phyloP scores from a whole-genome alignment of 768 basidiomycete species.

The Podaxis sp. region DNA sequence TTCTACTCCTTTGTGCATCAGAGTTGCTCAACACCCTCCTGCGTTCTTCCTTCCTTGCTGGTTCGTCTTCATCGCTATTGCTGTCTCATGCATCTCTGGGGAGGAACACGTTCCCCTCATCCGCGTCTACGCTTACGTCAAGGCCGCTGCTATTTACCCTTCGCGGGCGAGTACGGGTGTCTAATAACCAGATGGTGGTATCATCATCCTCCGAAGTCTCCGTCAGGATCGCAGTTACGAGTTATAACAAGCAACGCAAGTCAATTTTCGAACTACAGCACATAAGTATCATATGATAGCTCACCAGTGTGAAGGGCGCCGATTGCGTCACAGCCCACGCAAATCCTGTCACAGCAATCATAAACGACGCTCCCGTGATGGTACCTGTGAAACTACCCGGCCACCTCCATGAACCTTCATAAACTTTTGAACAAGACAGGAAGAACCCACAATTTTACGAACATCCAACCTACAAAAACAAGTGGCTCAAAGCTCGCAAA shows the following conservation, averaged over 20 bases:
- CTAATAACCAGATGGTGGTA: constrained; percentile 42
- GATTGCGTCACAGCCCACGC: constrained; percentile 91
- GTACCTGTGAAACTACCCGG: constrained; percentile 64
- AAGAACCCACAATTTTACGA: constrained; percentile 75
- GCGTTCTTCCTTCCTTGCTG: constrained; percentile 20
- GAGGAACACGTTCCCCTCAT: constrained; percentile 33
- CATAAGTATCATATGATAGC: constrained; percentile 20
- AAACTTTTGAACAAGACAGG: constrained; percentile 6
- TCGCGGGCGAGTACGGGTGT: constrained; percentile 37
- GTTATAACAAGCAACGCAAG: constrained; percentile 34
- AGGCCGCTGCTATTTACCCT: constrained; percentile 17
- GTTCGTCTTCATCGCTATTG: constrained; percentile 29
- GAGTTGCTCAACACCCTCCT: constrained; percentile 39
- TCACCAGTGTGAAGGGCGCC: constrained; percentile 88
- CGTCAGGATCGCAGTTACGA: constrained; percentile 83
- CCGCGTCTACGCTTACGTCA: constrained; percentile 16
- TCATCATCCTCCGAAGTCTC: constrained; percentile 39
- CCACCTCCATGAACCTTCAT: neutral
- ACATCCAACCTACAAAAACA: constrained; percentile 78
- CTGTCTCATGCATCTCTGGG: constrained; percentile 28
- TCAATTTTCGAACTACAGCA: neutral
- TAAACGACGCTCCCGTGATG: constrained; percentile 67
- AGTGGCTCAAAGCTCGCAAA: constrained; percentile 78
- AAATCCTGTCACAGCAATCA: constrained; percentile 81
- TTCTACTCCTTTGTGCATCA: constrained; percentile 48